phyloP scores from a whole-genome alignment of 2,329 filamentous ascomycete species.

The Hymenoscyphus infarciens region DNA sequence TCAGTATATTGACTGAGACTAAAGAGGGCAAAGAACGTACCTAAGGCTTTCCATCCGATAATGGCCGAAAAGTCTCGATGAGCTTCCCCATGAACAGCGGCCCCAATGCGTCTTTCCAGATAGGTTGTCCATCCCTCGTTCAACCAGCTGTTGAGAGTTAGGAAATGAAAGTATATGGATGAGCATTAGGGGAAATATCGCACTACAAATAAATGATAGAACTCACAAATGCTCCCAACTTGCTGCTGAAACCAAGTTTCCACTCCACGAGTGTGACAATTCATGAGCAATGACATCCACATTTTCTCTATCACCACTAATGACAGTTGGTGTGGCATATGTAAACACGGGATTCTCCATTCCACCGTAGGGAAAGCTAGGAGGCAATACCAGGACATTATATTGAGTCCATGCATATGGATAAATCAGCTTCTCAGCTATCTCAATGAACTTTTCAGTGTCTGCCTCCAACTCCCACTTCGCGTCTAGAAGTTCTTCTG shows the following conservation, averaged over 20 bases:
- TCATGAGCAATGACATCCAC: conserved; percentile 95
- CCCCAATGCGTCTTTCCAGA: conserved; percentile 80
- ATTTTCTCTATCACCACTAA: conserved; percentile 86
- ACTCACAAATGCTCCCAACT: conserved; percentile 77
- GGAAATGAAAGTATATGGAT: neutral
- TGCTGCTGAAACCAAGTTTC: conserved; percentile 75
- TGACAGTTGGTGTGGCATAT: conserved; percentile 90
- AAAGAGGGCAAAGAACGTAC: conserved; percentile 28
- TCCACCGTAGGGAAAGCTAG: conserved; percentile 84
- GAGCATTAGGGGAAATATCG: neutral
- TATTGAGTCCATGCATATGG: conserved; percentile 94
- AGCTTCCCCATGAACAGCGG: conserved; percentile 73
- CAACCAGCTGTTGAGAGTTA: conserved; percentile 49
- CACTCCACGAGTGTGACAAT: conserved; percentile 75
- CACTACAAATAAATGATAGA: neutral
- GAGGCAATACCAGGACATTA: conserved; percentile 86
- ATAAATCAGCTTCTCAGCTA: conserved; percentile 76
- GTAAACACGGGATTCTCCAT: conserved; percentile 96
- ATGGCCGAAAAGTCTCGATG: conserved; percentile 93
- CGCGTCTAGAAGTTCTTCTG: conserved; percentile 77
- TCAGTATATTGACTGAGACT: neutral
- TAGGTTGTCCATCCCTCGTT: conserved; percentile 92
- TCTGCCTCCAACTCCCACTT: conserved; percentile 90
- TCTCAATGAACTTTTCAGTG: conserved; percentile 87
- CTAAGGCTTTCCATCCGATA: conserved; percentile 80